Evolutionary conservation across 139 green algal genomes (phyloP), one percentile per base, ranked within the genome.

Genomic region (Volvox africanus): DNA sequence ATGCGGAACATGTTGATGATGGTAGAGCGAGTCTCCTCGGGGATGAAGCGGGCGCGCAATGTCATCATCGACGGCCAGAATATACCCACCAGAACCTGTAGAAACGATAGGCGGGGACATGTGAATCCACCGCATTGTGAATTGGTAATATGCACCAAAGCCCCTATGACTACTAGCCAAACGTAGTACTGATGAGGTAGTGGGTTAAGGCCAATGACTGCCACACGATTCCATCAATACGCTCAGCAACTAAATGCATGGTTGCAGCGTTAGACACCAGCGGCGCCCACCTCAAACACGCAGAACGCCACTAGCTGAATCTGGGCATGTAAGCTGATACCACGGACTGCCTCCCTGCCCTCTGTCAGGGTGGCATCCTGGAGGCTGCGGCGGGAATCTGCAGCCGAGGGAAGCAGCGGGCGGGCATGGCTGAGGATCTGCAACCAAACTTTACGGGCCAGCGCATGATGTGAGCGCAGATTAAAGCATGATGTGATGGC

Each of bases 11-110:
- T 96, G 96, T 99, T 99, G 94, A 99, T 99, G 93, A 99, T 98
- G 82, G 98, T 99, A 79, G 96, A 96, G 21, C 98, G 94, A 87
- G 97, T 93, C 91, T 99, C 97, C 93, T 99, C 98, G 0, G 98
- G 98, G 44, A 99, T 95, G 93, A 99, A 98, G 80, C 96, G 89
- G 68, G 95, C 94, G 28, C 97, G 96, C 94, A 99, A 96, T 55
- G 96, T 98, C 98, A 99, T 99, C 96, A 99, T 99, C 91, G 91
- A 97, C 0, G 98, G 98, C 98, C 98, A 99, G 95, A 99, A 99
- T 61, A 99, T 89, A 80, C 98, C 98, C 55, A 98, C 95, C 36
- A 93, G 86, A 21, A 88, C 91, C 89, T 93, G 73, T 33, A 79
- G 21, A 32, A n/a, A 30, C 14, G 71, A 13, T 2, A 9, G 71